Conservation (phyloP, 1,139 yeast genomes). For the Debaryomyces nepalensis region DNA sequence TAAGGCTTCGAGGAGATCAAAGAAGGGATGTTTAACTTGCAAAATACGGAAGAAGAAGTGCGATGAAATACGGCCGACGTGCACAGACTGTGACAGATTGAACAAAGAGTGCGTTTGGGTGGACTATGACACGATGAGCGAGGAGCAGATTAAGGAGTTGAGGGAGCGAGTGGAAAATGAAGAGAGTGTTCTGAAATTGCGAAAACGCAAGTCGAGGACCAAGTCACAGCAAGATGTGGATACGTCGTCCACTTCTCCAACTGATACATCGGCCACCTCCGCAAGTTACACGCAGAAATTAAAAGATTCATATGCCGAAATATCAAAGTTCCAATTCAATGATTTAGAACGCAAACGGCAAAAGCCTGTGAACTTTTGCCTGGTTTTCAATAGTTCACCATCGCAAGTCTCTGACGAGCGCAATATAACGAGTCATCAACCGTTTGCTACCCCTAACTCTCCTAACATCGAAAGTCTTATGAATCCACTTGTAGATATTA, state of each 20-base stretch:
- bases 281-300: not conserved
- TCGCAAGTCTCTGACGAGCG: not conserved
- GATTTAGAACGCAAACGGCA: not conserved
- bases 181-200: constrained; percentile 38
- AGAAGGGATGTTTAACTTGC: constrained; percentile 72
- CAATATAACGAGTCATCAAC: not conserved
- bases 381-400: not conserved
- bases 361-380: not conserved
- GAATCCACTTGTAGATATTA: constrained; percentile 7
- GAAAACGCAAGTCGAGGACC: constrained; percentile 32
- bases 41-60: constrained; percentile 75
- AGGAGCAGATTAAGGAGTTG: constrained; percentile 28
- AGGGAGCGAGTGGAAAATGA: constrained; percentile 33
- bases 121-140: constrained; percentile 34
- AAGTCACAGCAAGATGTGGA: not conserved
- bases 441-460: constrained; percentile 16
- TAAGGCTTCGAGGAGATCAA: constrained; percentile 37
- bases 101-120: constrained; percentile 55
- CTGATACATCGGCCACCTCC: not conserved
- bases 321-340: not conserved
- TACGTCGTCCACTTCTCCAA: not conserved
- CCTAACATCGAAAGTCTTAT: constrained; percentile 20
- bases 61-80: constrained; percentile 63
- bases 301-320: not conserved
- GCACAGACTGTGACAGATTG: constrained; percentile 62